Evolutionary conservation across 2,329 filamentous ascomycete species (phyloP).

Genomic region (Biscogniauxia marginata): DNA sequence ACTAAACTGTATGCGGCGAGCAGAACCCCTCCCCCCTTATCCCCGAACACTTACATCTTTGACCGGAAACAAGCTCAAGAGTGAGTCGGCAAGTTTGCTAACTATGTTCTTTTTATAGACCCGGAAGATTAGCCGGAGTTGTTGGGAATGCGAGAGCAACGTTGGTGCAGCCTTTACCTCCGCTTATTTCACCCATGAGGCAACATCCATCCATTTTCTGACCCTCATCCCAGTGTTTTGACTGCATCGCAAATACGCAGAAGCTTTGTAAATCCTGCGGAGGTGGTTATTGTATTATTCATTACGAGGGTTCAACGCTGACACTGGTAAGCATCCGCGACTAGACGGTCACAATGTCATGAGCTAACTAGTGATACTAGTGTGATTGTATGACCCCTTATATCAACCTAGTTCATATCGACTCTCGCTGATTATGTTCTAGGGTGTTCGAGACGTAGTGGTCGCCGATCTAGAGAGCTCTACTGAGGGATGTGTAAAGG

Average conservation of each 20-base stretch:
- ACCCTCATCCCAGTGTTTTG: constrained; percentile 58
- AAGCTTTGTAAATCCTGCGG: constrained; percentile 69
- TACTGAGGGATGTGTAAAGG: no score
- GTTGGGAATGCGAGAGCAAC: constrained; percentile 83
- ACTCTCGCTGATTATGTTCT: no score
- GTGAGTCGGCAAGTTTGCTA: constrained; percentile 10
- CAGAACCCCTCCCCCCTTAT: constrained; percentile 9
- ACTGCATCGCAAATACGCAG: constrained; percentile 72
- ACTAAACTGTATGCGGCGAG: constrained; percentile 31
- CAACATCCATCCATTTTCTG: constrained; percentile 3
- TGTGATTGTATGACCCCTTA: constrained; percentile 49
- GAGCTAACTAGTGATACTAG: constrained; percentile 25
- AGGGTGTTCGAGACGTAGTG: constrained; percentile 41
- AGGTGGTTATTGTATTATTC: constrained; percentile 78
- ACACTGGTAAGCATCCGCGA: constrained; percentile 46
- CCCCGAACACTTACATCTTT: constrained; percentile 2
- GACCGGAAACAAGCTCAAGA: neutral
- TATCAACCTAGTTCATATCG: no score
- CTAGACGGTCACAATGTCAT: no score
- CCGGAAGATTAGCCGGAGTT: constrained; percentile 63
- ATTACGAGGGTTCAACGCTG: constrained; percentile 78
- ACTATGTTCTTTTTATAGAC: constrained; percentile 37
- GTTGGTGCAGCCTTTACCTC: no score
- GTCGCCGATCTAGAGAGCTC: constrained; percentile 28
- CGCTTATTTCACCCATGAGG: constrained; percentile 44